phyloP scores from a whole-genome alignment of 179 eudicot genomes.

The Corrigiola litoralis region DNA sequence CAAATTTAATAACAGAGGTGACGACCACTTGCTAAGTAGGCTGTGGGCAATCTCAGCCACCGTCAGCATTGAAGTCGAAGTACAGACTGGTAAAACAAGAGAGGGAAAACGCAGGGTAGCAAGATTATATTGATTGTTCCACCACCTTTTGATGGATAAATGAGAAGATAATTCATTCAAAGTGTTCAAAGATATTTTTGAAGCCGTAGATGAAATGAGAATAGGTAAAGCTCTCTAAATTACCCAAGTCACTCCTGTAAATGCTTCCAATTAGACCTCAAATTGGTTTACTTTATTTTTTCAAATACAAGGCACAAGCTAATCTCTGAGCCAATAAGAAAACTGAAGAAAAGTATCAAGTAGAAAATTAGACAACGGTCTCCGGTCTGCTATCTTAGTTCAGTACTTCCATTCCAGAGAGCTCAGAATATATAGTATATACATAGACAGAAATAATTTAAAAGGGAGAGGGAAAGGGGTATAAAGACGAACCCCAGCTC shows the following conservation, averaged over 20 bases:
- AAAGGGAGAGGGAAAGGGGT: background rate
- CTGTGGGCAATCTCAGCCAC: background rate
- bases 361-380: background rate
- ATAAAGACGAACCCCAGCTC: slow-evolving; percentile 73
- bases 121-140: background rate
- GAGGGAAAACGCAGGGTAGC: background rate
- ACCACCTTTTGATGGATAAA: background rate
- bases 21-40: too few relatives aligned
- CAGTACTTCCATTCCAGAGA: background rate
- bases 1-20: background rate
- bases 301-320: background rate
- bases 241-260: background rate
- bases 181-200: background rate
- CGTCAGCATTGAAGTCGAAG: too few relatives aligned
- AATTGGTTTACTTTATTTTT: too few relatives aligned
- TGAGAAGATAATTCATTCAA: background rate
- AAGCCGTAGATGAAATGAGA: background rate
- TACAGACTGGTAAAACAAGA: background rate
- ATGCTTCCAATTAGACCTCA: background rate
- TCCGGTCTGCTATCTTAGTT: background rate
- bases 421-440: background rate
- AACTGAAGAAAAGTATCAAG: background rate
- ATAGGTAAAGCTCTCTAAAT: background rate
- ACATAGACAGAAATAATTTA: background rate
- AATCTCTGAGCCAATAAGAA: background rate